Conservation (phyloP, 129 eudicot genomes). For the Lactuca sativa region DNA sequence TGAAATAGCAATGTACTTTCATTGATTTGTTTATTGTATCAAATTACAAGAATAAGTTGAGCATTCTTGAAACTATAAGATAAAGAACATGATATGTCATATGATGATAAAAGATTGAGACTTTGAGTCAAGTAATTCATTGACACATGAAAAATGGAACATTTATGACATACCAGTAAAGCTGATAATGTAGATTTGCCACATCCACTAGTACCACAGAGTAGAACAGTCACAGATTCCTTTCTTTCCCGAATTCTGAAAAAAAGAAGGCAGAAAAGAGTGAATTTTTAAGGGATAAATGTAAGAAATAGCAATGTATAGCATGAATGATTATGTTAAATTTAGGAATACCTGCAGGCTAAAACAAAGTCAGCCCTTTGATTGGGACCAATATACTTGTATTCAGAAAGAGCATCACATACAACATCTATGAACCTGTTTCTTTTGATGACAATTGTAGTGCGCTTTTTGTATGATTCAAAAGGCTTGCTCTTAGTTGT, state of each 20-base stretch:
- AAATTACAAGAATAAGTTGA: neutral
- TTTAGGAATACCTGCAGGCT: constrained; percentile 68
- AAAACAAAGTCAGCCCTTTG: constrained; percentile 76
- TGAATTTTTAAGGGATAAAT: neutral
- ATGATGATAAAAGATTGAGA: neutral
- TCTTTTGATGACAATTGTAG: constrained; percentile 63
- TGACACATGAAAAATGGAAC: neutral
- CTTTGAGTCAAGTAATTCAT: neutral
- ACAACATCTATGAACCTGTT: constrained; percentile 58
- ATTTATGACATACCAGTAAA: constrained; percentile 53
- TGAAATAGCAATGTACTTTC: neutral
- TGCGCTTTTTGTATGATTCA: constrained; percentile 73
- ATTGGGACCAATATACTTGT: constrained; percentile 79
- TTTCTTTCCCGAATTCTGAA: constrained; percentile 80
- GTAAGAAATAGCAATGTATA: neutral
- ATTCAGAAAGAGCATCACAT: constrained; percentile 78
- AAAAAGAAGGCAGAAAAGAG: neutral
- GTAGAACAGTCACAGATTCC: constrained; percentile 71
- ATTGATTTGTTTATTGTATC: neutral
- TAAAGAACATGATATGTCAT: neutral
- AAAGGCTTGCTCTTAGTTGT: constrained; percentile 37
- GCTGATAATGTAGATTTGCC: constrained; percentile 88
- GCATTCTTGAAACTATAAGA: constrained; percentile 5
- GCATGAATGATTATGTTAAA: neutral
- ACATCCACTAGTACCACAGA: constrained; percentile 93